These are phyloP conservation scores for Neurospora sp. DNA, from an alignment of 495 filamentous ascomycete species.

Conservation along the genomic window DNA sequence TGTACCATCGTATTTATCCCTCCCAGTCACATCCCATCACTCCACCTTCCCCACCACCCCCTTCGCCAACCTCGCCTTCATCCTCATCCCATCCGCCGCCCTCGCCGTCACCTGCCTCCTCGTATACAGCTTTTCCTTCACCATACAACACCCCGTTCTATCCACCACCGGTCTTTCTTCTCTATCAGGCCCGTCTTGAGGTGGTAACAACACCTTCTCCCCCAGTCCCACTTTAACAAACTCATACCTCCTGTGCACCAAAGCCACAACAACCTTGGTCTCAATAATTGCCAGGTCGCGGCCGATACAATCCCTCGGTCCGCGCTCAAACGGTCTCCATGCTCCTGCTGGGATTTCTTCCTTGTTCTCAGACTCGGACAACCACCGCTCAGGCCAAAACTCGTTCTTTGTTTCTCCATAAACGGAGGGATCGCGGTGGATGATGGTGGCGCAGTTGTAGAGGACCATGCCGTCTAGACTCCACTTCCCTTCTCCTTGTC, in stretches of 20 bases:
- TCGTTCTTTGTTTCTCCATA: slow-evolving; percentile 46
- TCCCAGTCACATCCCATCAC: background rate
- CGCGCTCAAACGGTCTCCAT: slow-evolving; percentile 47
- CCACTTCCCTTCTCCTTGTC: slow-evolving; percentile 50
- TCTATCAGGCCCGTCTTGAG: background rate
- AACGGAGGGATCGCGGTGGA: slow-evolving; percentile 50
- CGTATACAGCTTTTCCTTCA: slow-evolving; percentile 34
- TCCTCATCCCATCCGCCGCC: slow-evolving; percentile 25
- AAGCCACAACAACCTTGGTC: slow-evolving; percentile 27
- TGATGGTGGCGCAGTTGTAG: slow-evolving; percentile 38
- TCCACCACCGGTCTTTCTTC: slow-evolving; percentile 22
- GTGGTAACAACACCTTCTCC: slow-evolving; percentile 11
- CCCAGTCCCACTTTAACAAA: slow-evolving; percentile 38
- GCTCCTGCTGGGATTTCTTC: slow-evolving; percentile 25
- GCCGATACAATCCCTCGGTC: slow-evolving; percentile 48
- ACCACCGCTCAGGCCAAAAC: slow-evolving; percentile 54
- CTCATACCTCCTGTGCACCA: slow-evolving; percentile 29
- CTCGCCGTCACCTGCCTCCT: slow-evolving; percentile 27
- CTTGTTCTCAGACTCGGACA: slow-evolving; percentile 32
- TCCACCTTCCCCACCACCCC: background rate
- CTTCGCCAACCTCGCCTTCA: slow-evolving; percentile 19
- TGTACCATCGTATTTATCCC: background rate
- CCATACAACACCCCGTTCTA: slow-evolving; percentile 32
- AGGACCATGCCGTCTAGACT: slow-evolving; percentile 39
- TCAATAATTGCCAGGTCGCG: slow-evolving; percentile 44